Conservation (phyloP, 495 filamentous ascomycete genomes). For the Daldinia bambusicola region DNA sequence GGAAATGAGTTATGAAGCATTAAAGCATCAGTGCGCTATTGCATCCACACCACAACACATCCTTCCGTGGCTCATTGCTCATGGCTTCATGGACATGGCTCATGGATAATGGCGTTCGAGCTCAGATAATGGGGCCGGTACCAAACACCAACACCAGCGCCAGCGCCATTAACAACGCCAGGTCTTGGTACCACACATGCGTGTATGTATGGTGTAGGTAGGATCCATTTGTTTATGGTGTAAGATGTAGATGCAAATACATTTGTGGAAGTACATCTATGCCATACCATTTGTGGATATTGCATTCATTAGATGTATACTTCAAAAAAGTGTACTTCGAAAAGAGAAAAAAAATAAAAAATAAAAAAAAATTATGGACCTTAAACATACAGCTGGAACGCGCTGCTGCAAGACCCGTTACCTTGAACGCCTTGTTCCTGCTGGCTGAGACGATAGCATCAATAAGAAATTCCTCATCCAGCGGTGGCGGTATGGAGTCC, state of each 20-base stretch:
- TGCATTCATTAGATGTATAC: constrained; percentile 1
- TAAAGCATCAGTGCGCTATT: constrained; percentile 47
- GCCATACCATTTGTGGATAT: no score
- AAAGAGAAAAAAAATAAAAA: not conserved
- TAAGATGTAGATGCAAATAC: constrained; percentile 1
- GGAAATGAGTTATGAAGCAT: constrained; percentile 44
- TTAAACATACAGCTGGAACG: constrained; percentile 39
- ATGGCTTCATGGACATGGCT: constrained; percentile 2
- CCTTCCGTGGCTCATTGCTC: constrained; percentile 41
- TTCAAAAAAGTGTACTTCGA: not conserved
- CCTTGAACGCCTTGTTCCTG: constrained; percentile 41
- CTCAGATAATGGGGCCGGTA: constrained; percentile 8
- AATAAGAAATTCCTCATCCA: constrained; percentile 41
- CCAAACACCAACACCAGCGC: not conserved
- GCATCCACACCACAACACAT: constrained; percentile 48
- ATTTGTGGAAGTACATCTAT: not conserved
- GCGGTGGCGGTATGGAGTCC: constrained; percentile 40
- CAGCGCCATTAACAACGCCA: not conserved
- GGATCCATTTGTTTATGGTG: not conserved
- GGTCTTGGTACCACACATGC: not conserved
- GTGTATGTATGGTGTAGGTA: not conserved
- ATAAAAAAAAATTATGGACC: not conserved
- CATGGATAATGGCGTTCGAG: constrained; percentile 19
- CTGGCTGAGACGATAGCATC: constrained; percentile 44
- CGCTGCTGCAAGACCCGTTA: constrained; percentile 34